Evolutionary conservation across 2,329 filamentous ascomycete species (phyloP).

Genomic region (Alternaria rosae): DNA sequence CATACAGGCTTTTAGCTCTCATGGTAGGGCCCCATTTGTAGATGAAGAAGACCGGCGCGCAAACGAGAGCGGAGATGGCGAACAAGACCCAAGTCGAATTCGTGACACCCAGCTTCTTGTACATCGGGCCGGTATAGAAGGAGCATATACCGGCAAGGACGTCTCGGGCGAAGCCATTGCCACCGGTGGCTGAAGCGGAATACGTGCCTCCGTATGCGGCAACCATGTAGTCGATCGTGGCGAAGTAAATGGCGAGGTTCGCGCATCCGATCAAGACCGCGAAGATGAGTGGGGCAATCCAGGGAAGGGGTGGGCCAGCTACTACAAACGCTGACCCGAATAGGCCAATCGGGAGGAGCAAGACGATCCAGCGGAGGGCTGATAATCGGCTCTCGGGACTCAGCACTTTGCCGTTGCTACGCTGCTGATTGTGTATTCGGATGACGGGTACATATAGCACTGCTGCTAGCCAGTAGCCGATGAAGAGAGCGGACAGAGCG

Average conservation of each 20-base stretch:
- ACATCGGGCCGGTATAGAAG: constrained; percentile 56
- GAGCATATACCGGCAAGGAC: constrained; percentile 76
- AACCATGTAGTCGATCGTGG: constrained; percentile 81
- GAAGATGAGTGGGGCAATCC: constrained; percentile 64
- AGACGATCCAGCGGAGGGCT: constrained; percentile 69
- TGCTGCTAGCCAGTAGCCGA: constrained; percentile 71
- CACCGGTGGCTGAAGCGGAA: constrained; percentile 77
- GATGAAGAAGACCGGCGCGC: constrained; percentile 63
- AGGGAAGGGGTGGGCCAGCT: constrained; percentile 68
- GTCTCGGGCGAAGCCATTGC: constrained; percentile 77
- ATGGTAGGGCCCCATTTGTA: constrained; percentile 64
- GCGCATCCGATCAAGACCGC: constrained; percentile 69
- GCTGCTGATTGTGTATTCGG: constrained; percentile 55
- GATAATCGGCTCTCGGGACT: constrained; percentile 71
- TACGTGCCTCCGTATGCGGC: constrained; percentile 73
- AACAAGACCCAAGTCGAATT: constrained; percentile 55
- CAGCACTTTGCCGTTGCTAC: constrained; percentile 55
- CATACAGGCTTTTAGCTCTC: constrained; percentile 48
- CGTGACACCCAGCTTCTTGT: constrained; percentile 34
- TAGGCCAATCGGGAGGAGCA: constrained; percentile 70
- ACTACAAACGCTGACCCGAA: constrained; percentile 70
- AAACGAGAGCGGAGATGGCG: constrained; percentile 57
- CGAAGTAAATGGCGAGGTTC: constrained; percentile 75
- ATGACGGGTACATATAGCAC: constrained; percentile 64
- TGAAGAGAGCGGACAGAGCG: constrained; percentile 64